Conservation (phyloP, 2,329 filamentous ascomycete species). For the Sarocladiaceae sp. region DNA sequence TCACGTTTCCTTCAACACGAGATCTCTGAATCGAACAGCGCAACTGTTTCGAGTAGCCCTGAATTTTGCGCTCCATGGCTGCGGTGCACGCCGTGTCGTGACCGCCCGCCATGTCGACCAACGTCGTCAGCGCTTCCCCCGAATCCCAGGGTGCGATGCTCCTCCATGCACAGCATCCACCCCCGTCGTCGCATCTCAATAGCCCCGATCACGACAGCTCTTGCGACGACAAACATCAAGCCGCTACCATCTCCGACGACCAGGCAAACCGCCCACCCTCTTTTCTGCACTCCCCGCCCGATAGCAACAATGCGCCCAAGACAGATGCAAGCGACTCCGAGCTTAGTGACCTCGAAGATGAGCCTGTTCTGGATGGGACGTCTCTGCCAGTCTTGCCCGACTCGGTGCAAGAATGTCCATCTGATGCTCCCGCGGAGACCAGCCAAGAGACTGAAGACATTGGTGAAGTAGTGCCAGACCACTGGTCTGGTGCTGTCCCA, state of each 20-base stretch:
- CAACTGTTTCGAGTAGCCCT: no score
- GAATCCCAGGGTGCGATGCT: slow-evolving; percentile 25
- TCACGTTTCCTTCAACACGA: not conserved
- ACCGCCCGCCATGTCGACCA: slow-evolving; percentile 46
- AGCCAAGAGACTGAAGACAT: slow-evolving; percentile 50
- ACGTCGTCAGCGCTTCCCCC: slow-evolving; percentile 45
- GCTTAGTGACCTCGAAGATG: slow-evolving; percentile 58
- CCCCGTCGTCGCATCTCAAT: slow-evolving; percentile 11
- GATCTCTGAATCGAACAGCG: no score
- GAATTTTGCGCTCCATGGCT: slow-evolving; percentile 24
- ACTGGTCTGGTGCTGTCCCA: slow-evolving; percentile 87
- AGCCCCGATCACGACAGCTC: slow-evolving; percentile 7
- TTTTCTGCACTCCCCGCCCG: slow-evolving; percentile 57
- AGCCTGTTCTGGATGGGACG: slow-evolving; percentile 34
- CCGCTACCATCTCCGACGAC: slow-evolving; percentile 10
- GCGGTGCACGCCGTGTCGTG: slow-evolving; percentile 30
- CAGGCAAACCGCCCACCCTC: slow-evolving; percentile 22
- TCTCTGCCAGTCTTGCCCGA: slow-evolving; percentile 11
- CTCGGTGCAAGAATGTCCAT: slow-evolving; percentile 10
- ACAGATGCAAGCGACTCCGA: slow-evolving; percentile 58
- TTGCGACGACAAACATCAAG: slow-evolving; percentile 11
- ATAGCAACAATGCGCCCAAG: slow-evolving; percentile 55
- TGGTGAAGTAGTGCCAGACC: slow-evolving; percentile 74
- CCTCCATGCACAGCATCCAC: slow-evolving; percentile 15
- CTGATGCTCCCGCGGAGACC: slow-evolving; percentile 19